Percentiles rank a stretch among this genome's conserved stretches.
Evolutionary conservation across 1,139 yeast species (phyloP).

Genomic region (Schwanniomyces etchellsii): DNA sequence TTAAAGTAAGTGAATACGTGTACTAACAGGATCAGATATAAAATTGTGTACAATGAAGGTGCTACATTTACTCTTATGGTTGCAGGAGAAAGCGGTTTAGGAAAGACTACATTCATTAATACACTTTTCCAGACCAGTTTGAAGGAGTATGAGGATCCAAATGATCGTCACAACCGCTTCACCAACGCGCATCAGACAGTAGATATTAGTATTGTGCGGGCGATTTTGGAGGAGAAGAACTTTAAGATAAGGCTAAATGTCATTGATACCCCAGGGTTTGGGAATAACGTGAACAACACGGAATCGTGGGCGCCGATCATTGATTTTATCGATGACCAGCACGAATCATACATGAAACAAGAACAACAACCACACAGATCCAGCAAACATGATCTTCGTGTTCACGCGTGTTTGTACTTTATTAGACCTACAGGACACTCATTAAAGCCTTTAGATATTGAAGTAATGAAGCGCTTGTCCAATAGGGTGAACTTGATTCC

Average conservation of each 20-base stretch:
- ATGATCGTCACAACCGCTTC: constrained; percentile 63
- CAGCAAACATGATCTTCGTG: constrained; percentile 75
- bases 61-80: constrained; percentile 90
- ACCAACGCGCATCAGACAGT: constrained; percentile 71
- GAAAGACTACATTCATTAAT: constrained; percentile 90
- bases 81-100: constrained; percentile 93
- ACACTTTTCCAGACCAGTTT: constrained; percentile 77
- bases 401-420: constrained; percentile 92
- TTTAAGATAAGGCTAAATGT: constrained; percentile 81
- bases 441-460: constrained; percentile 89
- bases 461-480: constrained; percentile 82
- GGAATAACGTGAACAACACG: constrained; percentile 89
- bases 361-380: constrained; percentile 88
- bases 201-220: constrained; percentile 85
- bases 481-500: constrained; percentile 92
- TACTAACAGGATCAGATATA: constrained; percentile 38
- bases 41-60: constrained; percentile 83
- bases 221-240: constrained; percentile 88
- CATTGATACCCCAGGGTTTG: constrained; percentile 97
- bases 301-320: constrained; percentile 93
- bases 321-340: constrained; percentile 95
- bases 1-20: constrained; percentile 4
- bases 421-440: constrained; percentile 96
- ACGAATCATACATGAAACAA: constrained; percentile 89
- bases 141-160: constrained; percentile 59